A percentile compares a stretch with the other conserved stretches of the same genome.
Evolutionary conservation across 257 asterid genomes (phyloP).

Genomic region (Petunia axillaris): DNA sequence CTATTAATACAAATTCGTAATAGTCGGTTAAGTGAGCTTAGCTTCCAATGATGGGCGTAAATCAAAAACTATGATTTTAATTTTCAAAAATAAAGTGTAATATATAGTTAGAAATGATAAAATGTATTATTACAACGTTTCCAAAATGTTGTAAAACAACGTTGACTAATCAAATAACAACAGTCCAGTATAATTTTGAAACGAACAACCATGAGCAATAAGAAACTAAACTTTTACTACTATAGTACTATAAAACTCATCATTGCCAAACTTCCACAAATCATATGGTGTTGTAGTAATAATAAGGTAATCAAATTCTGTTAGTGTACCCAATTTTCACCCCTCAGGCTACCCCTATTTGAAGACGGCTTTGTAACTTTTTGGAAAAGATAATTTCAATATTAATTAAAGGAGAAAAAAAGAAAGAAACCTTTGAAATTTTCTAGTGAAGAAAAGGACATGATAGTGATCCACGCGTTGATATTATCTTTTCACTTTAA

Average conservation of each 20-base stretch:
- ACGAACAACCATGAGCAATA: background rate
- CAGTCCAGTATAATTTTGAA: background rate
- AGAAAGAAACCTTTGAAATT: background rate
- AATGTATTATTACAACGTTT: too few species aligned
- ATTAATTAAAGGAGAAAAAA: background rate
- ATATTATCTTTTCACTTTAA: conserved; percentile 28
- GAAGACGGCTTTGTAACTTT: background rate
- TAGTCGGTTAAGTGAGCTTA: too few species aligned
- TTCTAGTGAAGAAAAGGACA: background rate
- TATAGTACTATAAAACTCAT: background rate
- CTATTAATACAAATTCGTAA: too few species aligned
- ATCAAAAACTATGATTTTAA: too few species aligned
- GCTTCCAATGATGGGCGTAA: too few species aligned
- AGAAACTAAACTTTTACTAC: too few species aligned
- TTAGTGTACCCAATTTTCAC: background rate
- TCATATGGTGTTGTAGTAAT: background rate
- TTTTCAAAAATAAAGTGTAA: too few species aligned
- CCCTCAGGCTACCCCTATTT: background rate
- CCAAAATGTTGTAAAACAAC: too few species aligned
- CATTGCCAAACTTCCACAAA: background rate
- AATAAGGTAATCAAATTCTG: conserved; percentile 15
- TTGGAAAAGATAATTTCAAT: background rate
- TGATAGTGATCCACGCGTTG: conserved; percentile 9
- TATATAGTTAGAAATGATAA: too few species aligned
- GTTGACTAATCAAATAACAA: background rate